These are phyloP conservation scores for Syzygium oleosum DNA, from an alignment of 345 rosid species.

Conservation along the genomic window DNA sequence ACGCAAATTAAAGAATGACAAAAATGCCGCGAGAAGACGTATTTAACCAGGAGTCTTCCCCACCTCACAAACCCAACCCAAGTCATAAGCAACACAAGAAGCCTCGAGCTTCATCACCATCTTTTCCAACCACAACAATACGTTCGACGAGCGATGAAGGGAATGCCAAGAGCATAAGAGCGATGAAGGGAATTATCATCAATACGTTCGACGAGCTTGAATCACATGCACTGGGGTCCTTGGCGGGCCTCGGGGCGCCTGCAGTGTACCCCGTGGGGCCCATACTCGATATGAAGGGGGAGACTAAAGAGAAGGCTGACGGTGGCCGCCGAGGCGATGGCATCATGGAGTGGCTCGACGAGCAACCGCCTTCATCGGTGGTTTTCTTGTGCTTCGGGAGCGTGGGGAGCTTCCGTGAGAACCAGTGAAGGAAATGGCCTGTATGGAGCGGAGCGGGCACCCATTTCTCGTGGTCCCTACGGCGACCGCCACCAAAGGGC, in stretches of 20 bases:
- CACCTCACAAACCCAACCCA: neutral
- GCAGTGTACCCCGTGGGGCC: slow-evolving; percentile 41
- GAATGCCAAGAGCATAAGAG: slow-evolving; percentile 1
- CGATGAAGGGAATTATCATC: slow-evolving; percentile 23
- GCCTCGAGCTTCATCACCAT: neutral
- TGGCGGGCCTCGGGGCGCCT: neutral
- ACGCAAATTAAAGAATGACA: neutral
- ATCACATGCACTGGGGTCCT: slow-evolving; percentile 2
- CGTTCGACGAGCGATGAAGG: no score
- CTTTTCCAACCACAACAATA: neutral
- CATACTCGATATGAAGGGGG: slow-evolving; percentile 19
- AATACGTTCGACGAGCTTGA: slow-evolving; percentile 36
- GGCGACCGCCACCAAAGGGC: slow-evolving; percentile 4
- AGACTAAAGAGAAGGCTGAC: neutral
- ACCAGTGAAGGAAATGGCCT: slow-evolving; percentile 35
- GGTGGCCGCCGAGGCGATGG: neutral
- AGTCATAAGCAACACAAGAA: neutral
- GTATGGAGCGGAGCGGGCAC: slow-evolving; percentile 24
- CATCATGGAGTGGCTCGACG: slow-evolving; percentile 32
- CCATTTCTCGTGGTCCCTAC: slow-evolving; percentile 45
- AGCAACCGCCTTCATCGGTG: slow-evolving; percentile 34
- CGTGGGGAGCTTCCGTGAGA: slow-evolving; percentile 29
- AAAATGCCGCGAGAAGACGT: neutral
- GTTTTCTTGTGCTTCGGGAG: slow-evolving; percentile 58
- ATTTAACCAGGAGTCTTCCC: neutral